phyloP scores from a whole-genome alignment of 1,284 basidiomycete species.

The Puccinia triticina region DNA sequence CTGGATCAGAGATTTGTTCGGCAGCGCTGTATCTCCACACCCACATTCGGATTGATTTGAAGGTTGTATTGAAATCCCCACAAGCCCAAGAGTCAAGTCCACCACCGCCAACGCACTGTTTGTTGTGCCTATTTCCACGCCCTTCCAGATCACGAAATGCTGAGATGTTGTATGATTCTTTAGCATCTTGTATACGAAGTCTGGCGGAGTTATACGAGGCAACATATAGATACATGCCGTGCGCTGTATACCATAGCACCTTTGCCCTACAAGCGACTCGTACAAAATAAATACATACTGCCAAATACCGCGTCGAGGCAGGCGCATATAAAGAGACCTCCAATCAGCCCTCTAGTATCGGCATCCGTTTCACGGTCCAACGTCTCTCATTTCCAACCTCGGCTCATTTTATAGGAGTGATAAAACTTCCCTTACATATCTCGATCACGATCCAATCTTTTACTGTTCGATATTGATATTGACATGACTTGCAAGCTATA shows the following conservation, averaged over 20 bases:
- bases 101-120: no score
- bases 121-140: no score
- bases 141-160: no score
- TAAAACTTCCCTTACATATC: background rate
- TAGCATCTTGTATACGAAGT: background rate
- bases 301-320: background rate
- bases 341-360: background rate
- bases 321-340: background rate
- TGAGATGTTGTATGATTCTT: no score
- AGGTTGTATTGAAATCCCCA: no score
- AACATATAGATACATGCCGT: background rate
- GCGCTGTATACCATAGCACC: background rate
- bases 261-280: no score
- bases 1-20: no score
- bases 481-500: slow-evolving; percentile 19
- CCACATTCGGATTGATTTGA: no score
- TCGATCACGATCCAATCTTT: background rate
- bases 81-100: no score
- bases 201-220: background rate
- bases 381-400: background rate
- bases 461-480: background rate
- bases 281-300: no score
- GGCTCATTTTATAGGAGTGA: background rate
- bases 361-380: background rate
- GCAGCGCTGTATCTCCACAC: no score